Evolutionary conservation across 805 yeast genomes (phyloP).

Genomic region (Wickerhamiella nectarea): DNA sequence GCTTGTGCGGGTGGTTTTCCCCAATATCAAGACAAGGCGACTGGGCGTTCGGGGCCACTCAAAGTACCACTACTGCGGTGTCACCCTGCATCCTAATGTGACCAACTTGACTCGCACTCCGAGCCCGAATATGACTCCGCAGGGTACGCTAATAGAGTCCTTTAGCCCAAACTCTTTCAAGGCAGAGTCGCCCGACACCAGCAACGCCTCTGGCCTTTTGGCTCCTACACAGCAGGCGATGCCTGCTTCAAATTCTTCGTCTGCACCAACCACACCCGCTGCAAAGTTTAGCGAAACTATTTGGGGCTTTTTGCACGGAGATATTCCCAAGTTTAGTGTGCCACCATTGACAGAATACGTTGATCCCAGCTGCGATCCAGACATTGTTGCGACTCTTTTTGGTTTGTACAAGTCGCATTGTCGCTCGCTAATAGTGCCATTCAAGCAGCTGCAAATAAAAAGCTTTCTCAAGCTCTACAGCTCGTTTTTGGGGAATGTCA

Average conservation of each 20-base stretch:
- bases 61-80: conserved; percentile 76
- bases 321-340: conserved; percentile 24
- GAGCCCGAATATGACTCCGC: conserved; percentile 3
- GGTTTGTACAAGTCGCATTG: conserved; percentile 54
- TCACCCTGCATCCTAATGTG: conserved; percentile 31
- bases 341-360: conserved; percentile 32
- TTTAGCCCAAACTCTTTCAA: conserved; percentile 5
- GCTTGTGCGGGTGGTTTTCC: conserved; percentile 49
- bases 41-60: conserved; percentile 73
- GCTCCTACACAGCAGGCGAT: no score
- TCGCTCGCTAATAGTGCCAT: conserved; percentile 45
- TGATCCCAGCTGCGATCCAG: conserved; percentile 36
- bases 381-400: conserved; percentile 47
- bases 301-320: conserved; percentile 3
- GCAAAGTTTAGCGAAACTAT: not conserved
- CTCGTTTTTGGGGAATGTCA: conserved; percentile 42
- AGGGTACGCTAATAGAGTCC: conserved; percentile 4
- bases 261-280: not conserved
- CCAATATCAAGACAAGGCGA: conserved; percentile 58
- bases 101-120: conserved; percentile 5
- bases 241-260: no score
- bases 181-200: conserved; percentile 4
- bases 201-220: not conserved
- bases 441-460: conserved; percentile 54
- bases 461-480: conserved; percentile 41